phyloP scores from a whole-genome alignment of 805 yeast genomes.

The Komagataella kurtzmanii region DNA sequence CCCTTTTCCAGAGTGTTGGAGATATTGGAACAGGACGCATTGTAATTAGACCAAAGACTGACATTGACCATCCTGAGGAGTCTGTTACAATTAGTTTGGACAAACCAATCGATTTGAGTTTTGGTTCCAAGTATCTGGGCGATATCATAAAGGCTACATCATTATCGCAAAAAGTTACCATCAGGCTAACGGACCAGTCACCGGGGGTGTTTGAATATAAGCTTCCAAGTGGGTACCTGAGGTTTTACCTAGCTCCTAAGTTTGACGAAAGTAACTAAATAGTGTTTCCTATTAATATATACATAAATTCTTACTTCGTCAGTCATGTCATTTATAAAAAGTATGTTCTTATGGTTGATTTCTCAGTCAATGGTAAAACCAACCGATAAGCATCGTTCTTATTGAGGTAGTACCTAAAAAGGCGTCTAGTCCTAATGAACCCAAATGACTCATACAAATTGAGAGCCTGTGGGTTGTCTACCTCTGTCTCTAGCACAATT shows the following conservation, averaged over 20 bases:
- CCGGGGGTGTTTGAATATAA: conserved; percentile 93
- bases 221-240: conserved; percentile 81
- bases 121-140: conserved; percentile 81
- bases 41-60: conserved; percentile 70
- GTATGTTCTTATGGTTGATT: conserved; percentile 38
- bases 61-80: conserved; percentile 70
- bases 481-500: conserved; percentile 88
- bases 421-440: conserved; percentile 29
- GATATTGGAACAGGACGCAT: conserved; percentile 83
- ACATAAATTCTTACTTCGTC: conserved; percentile 1
- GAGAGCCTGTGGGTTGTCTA: conserved; percentile 37
- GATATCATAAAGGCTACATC: conserved; percentile 89
- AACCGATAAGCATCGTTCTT: conserved; percentile 88
- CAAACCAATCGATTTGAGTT: conserved; percentile 78
- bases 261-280: conserved; percentile 76
- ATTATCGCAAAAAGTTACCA: conserved; percentile 62
- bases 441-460: conserved; percentile 24
- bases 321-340: conserved; percentile 21
- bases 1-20: conserved; percentile 83
- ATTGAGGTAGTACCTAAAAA: conserved; percentile 79
- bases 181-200: conserved; percentile 78
- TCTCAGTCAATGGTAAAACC: conserved; percentile 65
- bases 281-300: conserved; percentile 1
- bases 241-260: conserved; percentile 96
- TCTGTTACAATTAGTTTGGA: conserved; percentile 65